Evolutionary conservation across 2,329 filamentous ascomycete species (phyloP).

Genomic region (Fusarium brevicatenulatum): DNA sequence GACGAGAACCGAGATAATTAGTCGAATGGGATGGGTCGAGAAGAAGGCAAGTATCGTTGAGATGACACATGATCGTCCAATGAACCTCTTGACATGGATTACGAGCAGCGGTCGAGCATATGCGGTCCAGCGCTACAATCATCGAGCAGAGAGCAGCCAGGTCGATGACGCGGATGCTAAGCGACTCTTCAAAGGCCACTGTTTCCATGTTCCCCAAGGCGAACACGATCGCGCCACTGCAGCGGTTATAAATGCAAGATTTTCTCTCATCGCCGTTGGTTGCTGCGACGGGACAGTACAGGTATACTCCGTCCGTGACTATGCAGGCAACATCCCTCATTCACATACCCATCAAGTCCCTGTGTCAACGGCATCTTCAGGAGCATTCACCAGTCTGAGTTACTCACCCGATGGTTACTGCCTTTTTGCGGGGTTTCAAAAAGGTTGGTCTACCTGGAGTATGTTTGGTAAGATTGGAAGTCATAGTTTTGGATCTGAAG

Average conservation of each 20-base stretch:
- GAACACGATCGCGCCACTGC: slow-evolving; percentile 71
- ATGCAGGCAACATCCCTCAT: slow-evolving; percentile 88
- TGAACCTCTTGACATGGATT: slow-evolving; percentile 95
- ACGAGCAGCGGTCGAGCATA: slow-evolving; percentile 89
- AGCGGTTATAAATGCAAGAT: slow-evolving; percentile 90
- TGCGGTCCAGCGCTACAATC: slow-evolving; percentile 80
- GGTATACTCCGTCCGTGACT: slow-evolving; percentile 94
- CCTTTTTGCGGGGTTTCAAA: slow-evolving; percentile 90
- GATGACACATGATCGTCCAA: slow-evolving; percentile 94
- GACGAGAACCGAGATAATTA: slow-evolving; percentile 89
- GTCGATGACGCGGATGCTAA: slow-evolving; percentile 62
- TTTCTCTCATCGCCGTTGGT: slow-evolving; percentile 90
- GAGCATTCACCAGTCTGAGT: slow-evolving; percentile 75
- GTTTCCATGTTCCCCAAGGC: slow-evolving; percentile 80
- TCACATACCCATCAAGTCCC: slow-evolving; percentile 82
- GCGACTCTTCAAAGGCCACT: slow-evolving; percentile 87
- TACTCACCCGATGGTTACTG: slow-evolving; percentile 98
- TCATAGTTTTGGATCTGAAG: slow-evolving; percentile 81
- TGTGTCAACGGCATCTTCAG: slow-evolving; percentile 73
- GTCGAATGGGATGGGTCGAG: slow-evolving; percentile 85
- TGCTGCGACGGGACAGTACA: slow-evolving; percentile 81
- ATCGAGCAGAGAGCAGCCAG: slow-evolving; percentile 52
- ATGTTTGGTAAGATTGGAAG: slow-evolving; percentile 93
- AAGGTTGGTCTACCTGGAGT: slow-evolving; percentile 96
- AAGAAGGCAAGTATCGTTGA: slow-evolving; percentile 80